Evolutionary conservation across 2,329 filamentous ascomycete genomes (phyloP), one percentile per base, ranked within the genome.

Genomic region (Paecilomyces fulvus): DNA sequence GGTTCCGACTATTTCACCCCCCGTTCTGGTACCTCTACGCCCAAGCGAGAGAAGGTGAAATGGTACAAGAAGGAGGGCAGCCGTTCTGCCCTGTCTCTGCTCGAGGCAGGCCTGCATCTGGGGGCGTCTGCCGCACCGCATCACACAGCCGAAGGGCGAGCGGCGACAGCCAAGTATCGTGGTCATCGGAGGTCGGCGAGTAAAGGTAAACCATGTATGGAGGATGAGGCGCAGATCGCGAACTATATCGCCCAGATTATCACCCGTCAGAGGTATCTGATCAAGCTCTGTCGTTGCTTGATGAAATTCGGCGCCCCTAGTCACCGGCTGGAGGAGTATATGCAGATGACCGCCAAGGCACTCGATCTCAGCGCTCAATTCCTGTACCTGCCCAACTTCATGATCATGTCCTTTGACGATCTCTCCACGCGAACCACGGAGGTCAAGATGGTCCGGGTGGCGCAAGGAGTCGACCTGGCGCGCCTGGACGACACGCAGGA

Each of bases 301-400:
- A 96, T 96, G 91, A 80, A 85, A 67, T 96, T 90, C 61, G 92
- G 92, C 11, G 92, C 92, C 0, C 92, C 92, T 0, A 95, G 91
- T 0, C 92, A 96, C 75, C 86, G 92, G 10, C 77, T 96, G 20
- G 92, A 96, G 71, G 77, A 95, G 68, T 96, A 95, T 70, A 86
- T 96, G 83, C 86, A 82, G 60, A 95, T 92, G 88, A 91, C 89
- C 8, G 87, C 92, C 1, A 82, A 89, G n/a, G 89, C 94, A 1
- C 80, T 96, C 37, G 89, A 92, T 70, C 92, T 96, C 14, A 88
- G 95, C 61, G 88, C 87, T 5, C 90, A 95, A 65, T 96, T 94
- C 64, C 76, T 96, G 21, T 96, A 96, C 68, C 83, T 96, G 30
- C 91, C 92, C 0, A 89, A 89, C 0, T 95, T 89, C 67, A 96